A percentile compares a stretch with the other conserved stretches of the same genome.
These are phyloP conservation scores for Podospora anserina DNA, from an alignment of 495 filamentous ascomycete species.

Conservation along the genomic window DNA sequence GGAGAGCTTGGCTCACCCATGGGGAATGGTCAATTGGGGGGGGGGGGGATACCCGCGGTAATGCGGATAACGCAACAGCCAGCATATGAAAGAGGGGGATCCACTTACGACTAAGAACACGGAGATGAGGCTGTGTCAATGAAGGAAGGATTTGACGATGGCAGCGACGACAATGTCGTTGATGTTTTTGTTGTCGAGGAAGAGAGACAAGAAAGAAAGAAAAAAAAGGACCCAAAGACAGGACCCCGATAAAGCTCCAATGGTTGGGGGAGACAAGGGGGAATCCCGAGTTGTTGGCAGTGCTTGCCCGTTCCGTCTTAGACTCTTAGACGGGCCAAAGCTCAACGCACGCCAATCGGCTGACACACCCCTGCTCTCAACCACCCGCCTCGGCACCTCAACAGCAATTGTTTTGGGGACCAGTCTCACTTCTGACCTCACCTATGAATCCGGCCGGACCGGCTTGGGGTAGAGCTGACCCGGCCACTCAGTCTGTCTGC, in stretches of 20 bases:
- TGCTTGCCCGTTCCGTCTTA: conserved; percentile 6
- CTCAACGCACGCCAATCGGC: conserved; percentile 19
- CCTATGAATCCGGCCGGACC: conserved; percentile 11
- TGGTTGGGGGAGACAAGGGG: conserved; percentile 3
- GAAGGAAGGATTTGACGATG: background rate
- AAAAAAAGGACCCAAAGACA: background rate
- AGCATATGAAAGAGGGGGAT: background rate
- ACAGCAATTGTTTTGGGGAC: conserved; percentile 19
- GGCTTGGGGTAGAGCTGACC: conserved; percentile 7
- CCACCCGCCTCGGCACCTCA: conserved; percentile 24
- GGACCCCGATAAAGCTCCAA: background rate
- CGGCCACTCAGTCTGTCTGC: too few species aligned
- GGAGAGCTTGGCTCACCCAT: background rate
- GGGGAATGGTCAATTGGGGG: background rate
- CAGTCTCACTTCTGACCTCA: background rate
- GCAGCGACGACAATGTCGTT: background rate
- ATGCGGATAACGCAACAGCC: conserved; percentile 12
- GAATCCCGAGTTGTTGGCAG: background rate
- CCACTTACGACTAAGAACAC: conserved; percentile 1
- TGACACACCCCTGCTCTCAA: conserved; percentile 7
- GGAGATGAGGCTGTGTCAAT: background rate
- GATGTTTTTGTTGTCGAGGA: background rate
- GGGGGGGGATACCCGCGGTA: conserved; percentile 19
- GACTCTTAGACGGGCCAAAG: background rate
- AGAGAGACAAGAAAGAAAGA: background rate